Conservation (phyloP, 768 basidiomycete genomes). For the Tulasnella sp. region DNA sequence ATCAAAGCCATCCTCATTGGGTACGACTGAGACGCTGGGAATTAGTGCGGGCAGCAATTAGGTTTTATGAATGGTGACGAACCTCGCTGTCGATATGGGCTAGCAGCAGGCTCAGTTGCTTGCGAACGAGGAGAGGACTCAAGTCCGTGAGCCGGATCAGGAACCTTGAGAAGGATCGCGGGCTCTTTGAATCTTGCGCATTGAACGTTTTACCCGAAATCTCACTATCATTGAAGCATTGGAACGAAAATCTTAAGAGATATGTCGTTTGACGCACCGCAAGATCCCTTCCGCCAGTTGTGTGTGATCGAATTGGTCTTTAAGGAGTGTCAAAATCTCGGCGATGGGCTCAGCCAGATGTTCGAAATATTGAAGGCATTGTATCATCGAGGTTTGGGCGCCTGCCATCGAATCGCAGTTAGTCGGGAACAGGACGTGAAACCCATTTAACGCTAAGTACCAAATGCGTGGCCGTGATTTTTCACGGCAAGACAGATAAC, state of each 20-base stretch:
- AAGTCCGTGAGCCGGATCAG: slow-evolving; percentile 75
- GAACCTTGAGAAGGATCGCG: slow-evolving; percentile 80
- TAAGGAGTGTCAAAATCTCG: slow-evolving; percentile 73
- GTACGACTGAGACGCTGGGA: slow-evolving; percentile 59
- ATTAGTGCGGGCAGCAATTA: neutral
- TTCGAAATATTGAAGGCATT: slow-evolving; percentile 88
- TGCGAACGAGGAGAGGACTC: slow-evolving; percentile 72
- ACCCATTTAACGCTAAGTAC: slow-evolving; percentile 34
- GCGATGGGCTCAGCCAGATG: slow-evolving; percentile 94
- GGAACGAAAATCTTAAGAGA: neutral
- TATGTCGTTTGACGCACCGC: slow-evolving; percentile 39
- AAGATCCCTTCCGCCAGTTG: slow-evolving; percentile 90
- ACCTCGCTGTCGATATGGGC: slow-evolving; percentile 91
- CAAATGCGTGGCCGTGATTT: slow-evolving; percentile 76
- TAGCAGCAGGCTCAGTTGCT: slow-evolving; percentile 82
- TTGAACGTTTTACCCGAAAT: slow-evolving; percentile 74
- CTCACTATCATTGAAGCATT: slow-evolving; percentile 48
- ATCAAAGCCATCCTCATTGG: slow-evolving; percentile 94
- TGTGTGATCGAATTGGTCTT: slow-evolving; percentile 80
- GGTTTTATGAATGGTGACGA: slow-evolving; percentile 29
- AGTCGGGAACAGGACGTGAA: neutral
- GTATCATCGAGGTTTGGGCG: slow-evolving; percentile 87
- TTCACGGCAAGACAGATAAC: slow-evolving; percentile 91
- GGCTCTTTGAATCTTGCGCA: slow-evolving; percentile 81
- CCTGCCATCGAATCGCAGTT: slow-evolving; percentile 30